phyloP scores from a whole-genome alignment of 2,329 filamentous ascomycete genomes.

The Pyrenophora tritici-repentis region DNA sequence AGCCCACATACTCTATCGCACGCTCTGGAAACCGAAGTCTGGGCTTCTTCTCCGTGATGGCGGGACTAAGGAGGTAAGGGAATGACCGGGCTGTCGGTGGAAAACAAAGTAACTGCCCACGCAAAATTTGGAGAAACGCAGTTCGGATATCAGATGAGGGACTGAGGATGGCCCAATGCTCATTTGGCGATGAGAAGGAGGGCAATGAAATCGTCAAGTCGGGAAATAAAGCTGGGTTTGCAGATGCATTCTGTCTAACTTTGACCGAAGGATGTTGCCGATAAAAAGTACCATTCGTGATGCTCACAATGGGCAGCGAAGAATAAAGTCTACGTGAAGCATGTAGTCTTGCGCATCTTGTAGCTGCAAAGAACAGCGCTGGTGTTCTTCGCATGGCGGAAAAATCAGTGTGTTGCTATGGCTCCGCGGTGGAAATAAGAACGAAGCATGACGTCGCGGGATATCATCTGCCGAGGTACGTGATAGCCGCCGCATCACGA shows the following conservation, averaged over 20 bases:
- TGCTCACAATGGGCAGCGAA: constrained; percentile 38
- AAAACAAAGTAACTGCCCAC: constrained; percentile 74
- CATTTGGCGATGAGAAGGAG: constrained; percentile 54
- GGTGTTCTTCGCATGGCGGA: constrained; percentile 42
- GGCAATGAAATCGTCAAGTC: constrained; percentile 72
- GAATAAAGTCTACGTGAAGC: constrained; percentile 24
- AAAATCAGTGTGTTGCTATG: constrained; percentile 9
- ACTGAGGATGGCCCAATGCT: constrained; percentile 85
- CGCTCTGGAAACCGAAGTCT: constrained; percentile 63
- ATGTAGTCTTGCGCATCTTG: constrained; percentile 28
- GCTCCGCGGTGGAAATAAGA: constrained; percentile 18
- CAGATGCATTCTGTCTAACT: constrained; percentile 49
- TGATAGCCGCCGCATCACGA: constrained; percentile 3
- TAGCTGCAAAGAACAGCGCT: constrained; percentile 34
- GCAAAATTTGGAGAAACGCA: constrained; percentile 77
- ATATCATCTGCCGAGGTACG: constrained; percentile 30
- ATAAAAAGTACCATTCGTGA: constrained; percentile 77
- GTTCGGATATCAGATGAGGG: constrained; percentile 80
- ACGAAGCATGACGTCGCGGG: constrained; percentile 27
- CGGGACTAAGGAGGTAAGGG: constrained; percentile 72
- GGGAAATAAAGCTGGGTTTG: constrained; percentile 75
- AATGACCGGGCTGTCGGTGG: constrained; percentile 78
- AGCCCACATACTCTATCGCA: constrained; percentile 89
- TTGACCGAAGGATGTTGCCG: constrained; percentile 65
- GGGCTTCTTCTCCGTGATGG: constrained; percentile 58